These are phyloP conservation scores for Arabidopsis suecica DNA, from an alignment of 345 rosid species.

Conservation along the genomic window DNA sequence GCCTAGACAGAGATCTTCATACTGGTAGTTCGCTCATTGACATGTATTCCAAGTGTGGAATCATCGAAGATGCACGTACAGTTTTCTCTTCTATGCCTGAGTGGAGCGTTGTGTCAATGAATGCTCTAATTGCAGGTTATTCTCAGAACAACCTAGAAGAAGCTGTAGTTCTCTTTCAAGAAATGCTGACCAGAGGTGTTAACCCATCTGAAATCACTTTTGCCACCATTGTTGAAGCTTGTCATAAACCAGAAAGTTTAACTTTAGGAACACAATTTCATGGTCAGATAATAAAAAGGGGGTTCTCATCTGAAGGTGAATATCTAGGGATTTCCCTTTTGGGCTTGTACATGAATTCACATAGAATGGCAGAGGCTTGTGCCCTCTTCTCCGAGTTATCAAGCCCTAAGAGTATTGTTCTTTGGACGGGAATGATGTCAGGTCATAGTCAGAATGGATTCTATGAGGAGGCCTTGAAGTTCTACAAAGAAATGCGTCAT, in stretches of 20 bases:
- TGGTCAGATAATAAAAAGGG: slow-evolving; percentile 63
- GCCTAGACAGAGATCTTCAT: slow-evolving; percentile 76
- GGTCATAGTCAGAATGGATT: slow-evolving; percentile 75
- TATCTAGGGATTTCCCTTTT: slow-evolving; percentile 75
- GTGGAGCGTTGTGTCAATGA: slow-evolving; percentile 72
- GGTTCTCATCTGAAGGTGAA: slow-evolving; percentile 63
- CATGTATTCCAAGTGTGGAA: slow-evolving; percentile 83
- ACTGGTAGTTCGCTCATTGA: slow-evolving; percentile 89
- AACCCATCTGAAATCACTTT: slow-evolving; percentile 76
- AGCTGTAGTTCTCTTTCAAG: slow-evolving; percentile 60
- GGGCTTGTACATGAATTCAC: slow-evolving; percentile 76
- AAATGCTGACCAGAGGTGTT: slow-evolving; percentile 67
- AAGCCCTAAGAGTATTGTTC: slow-evolving; percentile 61
- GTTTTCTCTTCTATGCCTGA: slow-evolving; percentile 63
- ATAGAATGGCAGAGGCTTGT: slow-evolving; percentile 58
- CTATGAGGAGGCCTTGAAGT: slow-evolving; percentile 67
- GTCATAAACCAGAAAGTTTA: slow-evolving; percentile 59
- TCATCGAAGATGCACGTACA: slow-evolving; percentile 52
- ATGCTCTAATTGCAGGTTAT: slow-evolving; percentile 87
- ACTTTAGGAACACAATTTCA: slow-evolving; percentile 73
- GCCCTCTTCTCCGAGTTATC: slow-evolving; percentile 67
- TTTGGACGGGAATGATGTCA: slow-evolving; percentile 90
- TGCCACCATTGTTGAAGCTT: slow-evolving; percentile 81
- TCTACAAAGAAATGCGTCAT: slow-evolving; percentile 68
- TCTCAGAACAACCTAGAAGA: slow-evolving; percentile 56